Percentiles rank a stretch among this genome's conserved stretches.
phyloP scores from a whole-genome alignment of 805 yeast genomes.

The Teunomyces pallodes region DNA sequence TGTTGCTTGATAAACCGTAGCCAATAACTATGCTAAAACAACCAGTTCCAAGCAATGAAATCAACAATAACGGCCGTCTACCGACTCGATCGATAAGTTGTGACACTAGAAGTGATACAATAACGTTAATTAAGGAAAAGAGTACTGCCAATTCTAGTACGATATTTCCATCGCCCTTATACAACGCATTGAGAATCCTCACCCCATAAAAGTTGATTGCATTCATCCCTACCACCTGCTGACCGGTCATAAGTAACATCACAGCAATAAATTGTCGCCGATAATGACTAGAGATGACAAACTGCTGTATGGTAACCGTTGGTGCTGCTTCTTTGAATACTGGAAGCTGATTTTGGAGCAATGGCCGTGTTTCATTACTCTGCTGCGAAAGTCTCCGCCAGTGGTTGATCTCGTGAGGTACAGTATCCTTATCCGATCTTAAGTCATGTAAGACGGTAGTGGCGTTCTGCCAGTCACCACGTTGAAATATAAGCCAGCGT shows the following conservation, averaged over 20 bases:
- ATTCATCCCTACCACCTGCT: slow-evolving; percentile 32
- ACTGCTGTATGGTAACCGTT: slow-evolving; percentile 7
- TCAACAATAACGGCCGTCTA: slow-evolving; percentile 25
- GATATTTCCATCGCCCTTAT: slow-evolving; percentile 11
- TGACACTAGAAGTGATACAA: slow-evolving; percentile 13
- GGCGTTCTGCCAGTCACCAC: slow-evolving; percentile 29
- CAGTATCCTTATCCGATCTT: slow-evolving; percentile 29
- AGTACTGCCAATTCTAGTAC: slow-evolving; percentile 16
- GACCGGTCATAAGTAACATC: slow-evolving; percentile 35
- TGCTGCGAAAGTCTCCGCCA: slow-evolving; percentile 29
- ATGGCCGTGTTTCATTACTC: background rate
- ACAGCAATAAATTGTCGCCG: slow-evolving; percentile 29
- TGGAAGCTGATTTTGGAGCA: background rate
- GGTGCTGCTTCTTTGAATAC: background rate
- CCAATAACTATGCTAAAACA: slow-evolving; percentile 25
- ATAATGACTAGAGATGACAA: slow-evolving; percentile 17
- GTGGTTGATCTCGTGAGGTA: slow-evolving; percentile 33
- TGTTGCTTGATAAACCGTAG: slow-evolving; percentile 17
- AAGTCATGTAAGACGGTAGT: slow-evolving; percentile 23
- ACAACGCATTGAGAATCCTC: slow-evolving; percentile 12
- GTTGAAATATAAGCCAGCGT: slow-evolving; percentile 37
- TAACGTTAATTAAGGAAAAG: slow-evolving; percentile 17
- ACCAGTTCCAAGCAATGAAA: slow-evolving; percentile 22
- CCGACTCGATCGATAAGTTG: slow-evolving; percentile 19
- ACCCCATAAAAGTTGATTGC: slow-evolving; percentile 26